A percentile compares a stretch with the other conserved stretches of the same genome.
These are phyloP conservation scores for Caryopteris hybrid DNA, from an alignment of 305 asterid genomes.

Conservation along the genomic window DNA sequence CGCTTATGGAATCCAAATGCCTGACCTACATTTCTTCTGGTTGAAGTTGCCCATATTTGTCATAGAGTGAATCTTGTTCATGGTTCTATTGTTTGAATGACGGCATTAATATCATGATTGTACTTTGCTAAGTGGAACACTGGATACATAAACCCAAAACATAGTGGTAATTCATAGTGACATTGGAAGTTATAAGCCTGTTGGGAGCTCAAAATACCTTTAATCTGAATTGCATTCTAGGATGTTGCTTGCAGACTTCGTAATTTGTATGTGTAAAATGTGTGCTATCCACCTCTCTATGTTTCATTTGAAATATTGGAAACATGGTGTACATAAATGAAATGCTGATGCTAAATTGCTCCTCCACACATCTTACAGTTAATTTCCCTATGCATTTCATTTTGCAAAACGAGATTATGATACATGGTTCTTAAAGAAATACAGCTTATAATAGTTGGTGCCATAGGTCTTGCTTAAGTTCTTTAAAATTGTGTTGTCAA, in stretches of 20 bases:
- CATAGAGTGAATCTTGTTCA: neutral
- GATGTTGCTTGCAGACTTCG: neutral
- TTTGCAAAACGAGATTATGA: neutral
- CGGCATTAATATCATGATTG: neutral
- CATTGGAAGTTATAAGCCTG: neutral
- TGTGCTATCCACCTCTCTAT: neutral
- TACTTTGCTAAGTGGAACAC: neutral
- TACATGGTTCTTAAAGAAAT: neutral
- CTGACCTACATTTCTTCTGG: neutral
- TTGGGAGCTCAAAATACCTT: neutral
- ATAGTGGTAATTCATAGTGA: neutral
- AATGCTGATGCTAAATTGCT: neutral
- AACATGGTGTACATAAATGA: neutral
- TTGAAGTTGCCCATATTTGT: neutral
- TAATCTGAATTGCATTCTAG: neutral
- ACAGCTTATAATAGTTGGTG: neutral
- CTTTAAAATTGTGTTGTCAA: neutral
- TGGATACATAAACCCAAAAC: neutral
- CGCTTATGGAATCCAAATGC: neutral
- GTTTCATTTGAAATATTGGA: neutral
- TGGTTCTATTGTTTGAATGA: neutral
- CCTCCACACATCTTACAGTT: neutral
- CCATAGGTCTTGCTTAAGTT: neutral
- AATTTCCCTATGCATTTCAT: neutral
- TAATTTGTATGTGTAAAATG: neutral